Evolutionary conservation across 371 early-diverging fungal species (phyloP), one percentile per base, ranked within the genome.

Genomic region (Chytridium lagenaria): DNA sequence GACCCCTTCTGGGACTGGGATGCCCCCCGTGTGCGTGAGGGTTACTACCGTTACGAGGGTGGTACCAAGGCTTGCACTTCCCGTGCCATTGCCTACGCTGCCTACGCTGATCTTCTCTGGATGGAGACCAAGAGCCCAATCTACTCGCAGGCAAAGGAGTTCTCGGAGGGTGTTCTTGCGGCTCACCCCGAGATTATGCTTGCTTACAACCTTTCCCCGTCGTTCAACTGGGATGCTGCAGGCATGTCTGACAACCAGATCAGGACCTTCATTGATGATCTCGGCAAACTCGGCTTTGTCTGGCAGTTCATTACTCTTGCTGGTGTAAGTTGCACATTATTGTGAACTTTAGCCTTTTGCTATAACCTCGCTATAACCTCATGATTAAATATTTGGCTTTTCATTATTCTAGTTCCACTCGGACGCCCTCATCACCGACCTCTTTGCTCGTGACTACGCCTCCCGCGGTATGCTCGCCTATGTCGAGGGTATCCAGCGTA

Each of bases 231-330:
- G 97, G 97, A 92, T 81, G 93, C 96, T 49, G 96, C 98, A 36
- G 97, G 97, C 69, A 87, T 97, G 91, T 90, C 84, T 52, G 98
- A 98, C 81, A 78, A 90, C 23, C 91, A 96, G 77, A 96, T 98
- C 86, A 85, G 89, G 40, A 80, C 86, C 67, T 98, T 90, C 79
- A 90, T 96, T 70, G 77, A 77, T 26, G 90, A 92, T 69, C 86
- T 98, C 38, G 97, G 94, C 69, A 87, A 88, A 78, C 90, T 98
- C n/a, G 98, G 98, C 31, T 98, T 97, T 83, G 89, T 87, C 49
- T 98, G 98, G 98, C 98, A 98, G 83, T 98, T 98, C n/a, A n/a
- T 97, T 79, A 98, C 98, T 23, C 86, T 98, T 31, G 98, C 92
- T 75, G 98, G 98, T 76, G 84, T 81, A 74, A 72, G 77, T 71